phyloP scores from a whole-genome alignment of 2,329 filamentous ascomycete genomes.

The Fusarium sororula region DNA sequence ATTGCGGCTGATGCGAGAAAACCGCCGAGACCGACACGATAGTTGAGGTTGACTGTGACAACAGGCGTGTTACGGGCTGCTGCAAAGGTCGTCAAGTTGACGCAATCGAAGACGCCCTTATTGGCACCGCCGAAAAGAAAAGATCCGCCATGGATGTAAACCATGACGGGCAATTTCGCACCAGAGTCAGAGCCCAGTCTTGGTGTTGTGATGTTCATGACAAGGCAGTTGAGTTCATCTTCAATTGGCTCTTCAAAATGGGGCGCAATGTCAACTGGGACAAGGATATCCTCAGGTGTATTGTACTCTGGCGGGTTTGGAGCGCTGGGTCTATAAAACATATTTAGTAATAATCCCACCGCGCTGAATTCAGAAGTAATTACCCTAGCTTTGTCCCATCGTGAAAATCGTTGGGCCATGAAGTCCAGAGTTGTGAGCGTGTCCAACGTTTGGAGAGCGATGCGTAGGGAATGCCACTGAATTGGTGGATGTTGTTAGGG shows the following conservation, averaged over 20 bases:
- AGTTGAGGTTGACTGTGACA: not conserved
- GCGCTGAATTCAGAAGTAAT: accelerated
- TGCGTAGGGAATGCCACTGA: constrained; percentile 25
- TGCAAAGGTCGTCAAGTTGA: not conserved
- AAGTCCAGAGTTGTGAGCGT: constrained; percentile 6
- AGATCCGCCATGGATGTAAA: constrained; percentile 25
- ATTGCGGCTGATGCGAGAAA: not conserved
- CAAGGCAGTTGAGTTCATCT: constrained; percentile 23
- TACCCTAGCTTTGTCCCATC: constrained; percentile 23
- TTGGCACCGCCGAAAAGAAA: constrained; percentile 21
- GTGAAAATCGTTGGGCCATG: constrained; percentile 8
- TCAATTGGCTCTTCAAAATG: constrained; percentile 19
- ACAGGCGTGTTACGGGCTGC: not conserved
- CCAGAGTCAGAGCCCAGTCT: not conserved
- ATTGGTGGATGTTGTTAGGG: constrained; percentile 10
- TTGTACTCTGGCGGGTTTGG: constrained; percentile 28
- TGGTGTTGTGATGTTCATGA: constrained; percentile 20
- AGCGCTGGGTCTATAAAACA: constrained; percentile 1
- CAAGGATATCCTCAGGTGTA: not conserved
- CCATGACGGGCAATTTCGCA: constrained; percentile 10
- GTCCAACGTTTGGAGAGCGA: constrained; percentile 25
- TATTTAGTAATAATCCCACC: not conserved
- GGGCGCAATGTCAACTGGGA: not conserved
- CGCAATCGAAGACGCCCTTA: not conserved
- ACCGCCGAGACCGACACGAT: not conserved